These are phyloP conservation scores for Penicillium concentricum DNA, from an alignment of 2,329 filamentous ascomycete genomes.

Conservation along the genomic window DNA sequence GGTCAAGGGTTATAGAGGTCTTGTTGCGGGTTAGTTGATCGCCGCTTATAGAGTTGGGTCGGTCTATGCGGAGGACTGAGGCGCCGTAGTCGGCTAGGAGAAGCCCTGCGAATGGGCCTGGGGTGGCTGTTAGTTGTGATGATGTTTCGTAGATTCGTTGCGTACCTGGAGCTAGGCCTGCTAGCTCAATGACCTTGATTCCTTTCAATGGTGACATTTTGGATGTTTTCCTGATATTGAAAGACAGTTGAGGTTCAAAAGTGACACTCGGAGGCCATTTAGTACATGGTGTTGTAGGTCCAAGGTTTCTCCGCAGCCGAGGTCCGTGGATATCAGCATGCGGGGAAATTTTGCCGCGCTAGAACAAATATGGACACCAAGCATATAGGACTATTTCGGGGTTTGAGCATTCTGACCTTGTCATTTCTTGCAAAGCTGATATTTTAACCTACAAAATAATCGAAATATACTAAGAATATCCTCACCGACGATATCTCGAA, in stretches of 20 bases:
- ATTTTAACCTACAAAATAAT: no score
- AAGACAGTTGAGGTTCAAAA: background rate
- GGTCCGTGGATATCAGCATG: conserved; percentile 10
- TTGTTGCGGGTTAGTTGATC: conserved; percentile 83
- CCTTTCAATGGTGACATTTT: conserved; percentile 48
- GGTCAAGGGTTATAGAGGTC: conserved; percentile 72
- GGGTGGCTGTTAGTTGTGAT: conserved; percentile 5
- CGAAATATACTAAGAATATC: no score
- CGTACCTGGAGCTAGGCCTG: conserved; percentile 63
- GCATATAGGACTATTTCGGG: no score
- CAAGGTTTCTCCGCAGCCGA: conserved; percentile 13
- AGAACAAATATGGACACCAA: no score
- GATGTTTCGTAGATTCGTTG: background rate
- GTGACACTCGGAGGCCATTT: background rate
- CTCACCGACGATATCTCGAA: no score
- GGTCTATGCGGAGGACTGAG: conserved; percentile 82
- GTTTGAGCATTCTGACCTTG: no score
- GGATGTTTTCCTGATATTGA: no score
- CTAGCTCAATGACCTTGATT: conserved; percentile 65
- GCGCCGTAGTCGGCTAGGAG: conserved; percentile 89
- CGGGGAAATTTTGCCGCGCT: conserved; percentile 2
- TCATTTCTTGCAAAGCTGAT: no score
- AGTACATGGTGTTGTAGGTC: no score
- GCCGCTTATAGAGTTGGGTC: conserved; percentile 50
- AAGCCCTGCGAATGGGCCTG: conserved; percentile 84